Evolutionary conservation across 2,329 filamentous ascomycete genomes (phyloP), one percentile per base, ranked within the genome.

Genomic region (Capronia americana): DNA sequence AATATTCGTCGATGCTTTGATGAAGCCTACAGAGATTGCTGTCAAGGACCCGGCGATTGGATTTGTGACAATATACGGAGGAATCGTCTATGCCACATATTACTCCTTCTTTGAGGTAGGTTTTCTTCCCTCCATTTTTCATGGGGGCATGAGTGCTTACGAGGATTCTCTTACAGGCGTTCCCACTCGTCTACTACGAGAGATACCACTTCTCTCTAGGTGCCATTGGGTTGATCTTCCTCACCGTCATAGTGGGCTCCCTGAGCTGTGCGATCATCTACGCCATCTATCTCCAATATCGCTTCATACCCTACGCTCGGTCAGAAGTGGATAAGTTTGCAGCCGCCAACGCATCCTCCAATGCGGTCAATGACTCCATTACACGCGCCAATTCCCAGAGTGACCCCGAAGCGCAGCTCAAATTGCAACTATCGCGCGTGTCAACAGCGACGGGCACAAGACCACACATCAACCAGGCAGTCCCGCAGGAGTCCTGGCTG

Each of bases 21-120:
- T 51, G n/a, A 61, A 53, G 20, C 57, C 46, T 38, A 41, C 44
- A 10, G 46, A 61, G 30, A 61, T 61, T 14, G 44, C 57, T 24
- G 20, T 61, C n/a, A 34, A 61, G 30, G 57, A 61, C 24, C 57
- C 57, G 4, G 57, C 57, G 3, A 53, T 61, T 34, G 57, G 28
- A 24, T 61, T 51, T 14, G 57, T 53, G 24, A 51, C 26, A 12
- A 23, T 61, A 2, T 61, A 61, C 28, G 57, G 57, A 26, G 57
- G 57, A 10, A 53, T 53, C 26, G 57, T 61, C 23, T 61, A 61
- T 20, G 57, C 46, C 14, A 61, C 57, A 20, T 61, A 61, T 28
- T 61, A 53, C 30, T 61, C 57, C 24, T 61, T 51, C 44, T 61
- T 61, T 17, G 57, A 59, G 57, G 57, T 58, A 30, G 7, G 56